Base-by-base conservation (phyloP, 192 early-diverging fungal genomes). In the Backusella sp. region DNA sequence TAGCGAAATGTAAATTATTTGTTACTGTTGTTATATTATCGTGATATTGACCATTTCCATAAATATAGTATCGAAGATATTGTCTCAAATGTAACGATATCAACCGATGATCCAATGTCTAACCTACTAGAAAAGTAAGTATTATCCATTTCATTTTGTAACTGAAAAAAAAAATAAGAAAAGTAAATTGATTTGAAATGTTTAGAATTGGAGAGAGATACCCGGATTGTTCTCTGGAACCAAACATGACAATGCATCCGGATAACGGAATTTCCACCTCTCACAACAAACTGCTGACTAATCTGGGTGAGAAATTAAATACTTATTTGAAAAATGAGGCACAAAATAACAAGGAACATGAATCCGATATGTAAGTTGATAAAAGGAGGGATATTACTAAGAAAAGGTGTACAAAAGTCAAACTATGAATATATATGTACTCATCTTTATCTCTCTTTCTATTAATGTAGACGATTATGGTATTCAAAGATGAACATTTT, bases 141-240 rank as follows among this genome's bases (percentile, higher is more conserved):
- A 26, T 62, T 12, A 26, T 62, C 19, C 26, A 28, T 62, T 14
- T 62, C 1, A 12, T 62, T 14, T 62, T 4, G 56, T 62, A 28
- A 12, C 56, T 62, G 56, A 62, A 62, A 62, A 4, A 28, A 59
- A 28, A 62, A 62, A 12, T 3, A 28, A 62, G 26, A 28, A 6
- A 49, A 62, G 21, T 62, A 28, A 62, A 9, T 26, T 62, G 56
- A 62, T 62, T 62, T 28, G 56, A 70, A 26, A 35, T 30, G 21
- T 23, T 9, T 15, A 73, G 21, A 53, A 88, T 94, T 75, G 91
- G 87, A 6, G 77, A 88, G 19, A 66, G 77, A 15, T 82, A 91
- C 72, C 85, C 91, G 0, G 89, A 92, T 73, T 92, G 91, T 78
- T 70, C 90, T 3, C 79, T 88, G 15, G 70, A 85, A 37, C 69